Percentiles rank a stretch among this genome's conserved stretches.
Conservation (phyloP, 2,329 filamentous ascomycete genomes). For the Meredithiella fracta region DNA sequence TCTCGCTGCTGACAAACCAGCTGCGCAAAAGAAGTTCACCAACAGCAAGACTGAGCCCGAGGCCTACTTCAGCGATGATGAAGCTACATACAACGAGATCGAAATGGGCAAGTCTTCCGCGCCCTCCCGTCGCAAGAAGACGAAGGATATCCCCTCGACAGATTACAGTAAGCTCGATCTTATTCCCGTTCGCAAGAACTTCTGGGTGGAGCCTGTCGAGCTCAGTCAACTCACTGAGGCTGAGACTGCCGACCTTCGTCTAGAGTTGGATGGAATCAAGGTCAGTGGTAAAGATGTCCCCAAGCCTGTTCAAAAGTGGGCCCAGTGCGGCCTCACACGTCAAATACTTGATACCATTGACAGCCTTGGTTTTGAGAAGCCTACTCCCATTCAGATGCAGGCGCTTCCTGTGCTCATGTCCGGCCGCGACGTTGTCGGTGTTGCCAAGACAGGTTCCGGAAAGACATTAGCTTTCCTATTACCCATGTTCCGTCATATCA, state of each 20-base stretch:
- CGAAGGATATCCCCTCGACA: slow-evolving; percentile 72
- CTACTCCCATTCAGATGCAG: slow-evolving; percentile 89
- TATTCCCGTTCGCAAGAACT: slow-evolving; percentile 76
- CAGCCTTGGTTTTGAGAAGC: slow-evolving; percentile 66
- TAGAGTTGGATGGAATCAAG: slow-evolving; percentile 91
- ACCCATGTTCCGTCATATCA: slow-evolving; percentile 96
- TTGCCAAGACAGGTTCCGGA: slow-evolving; percentile 93
- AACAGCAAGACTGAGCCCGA: slow-evolving; percentile 49
- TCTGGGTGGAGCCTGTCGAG: slow-evolving; percentile 83
- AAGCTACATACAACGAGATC: slow-evolving; percentile 38
- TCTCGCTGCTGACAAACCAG: slow-evolving; percentile 32
- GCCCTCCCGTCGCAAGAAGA: slow-evolving; percentile 60
- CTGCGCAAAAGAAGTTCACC: slow-evolving; percentile 12
- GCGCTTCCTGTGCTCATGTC: slow-evolving; percentile 92
- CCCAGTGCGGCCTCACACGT: slow-evolving; percentile 77
- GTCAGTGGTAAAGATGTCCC: slow-evolving; percentile 77
- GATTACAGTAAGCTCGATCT: slow-evolving; percentile 80
- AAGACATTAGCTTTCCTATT: slow-evolving; percentile 93
- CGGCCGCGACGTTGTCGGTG: slow-evolving; percentile 83
- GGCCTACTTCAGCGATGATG: slow-evolving; percentile 78
- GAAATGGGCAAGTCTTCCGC: slow-evolving; percentile 33
- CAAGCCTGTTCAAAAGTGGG: slow-evolving; percentile 91
- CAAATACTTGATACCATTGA: slow-evolving; percentile 77
- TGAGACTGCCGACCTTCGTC: slow-evolving; percentile 62
- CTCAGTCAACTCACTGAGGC: slow-evolving; percentile 68